Evolutionary conservation across 441 rosid species (phyloP).

Genomic region (Gossypium gossypioides): DNA sequence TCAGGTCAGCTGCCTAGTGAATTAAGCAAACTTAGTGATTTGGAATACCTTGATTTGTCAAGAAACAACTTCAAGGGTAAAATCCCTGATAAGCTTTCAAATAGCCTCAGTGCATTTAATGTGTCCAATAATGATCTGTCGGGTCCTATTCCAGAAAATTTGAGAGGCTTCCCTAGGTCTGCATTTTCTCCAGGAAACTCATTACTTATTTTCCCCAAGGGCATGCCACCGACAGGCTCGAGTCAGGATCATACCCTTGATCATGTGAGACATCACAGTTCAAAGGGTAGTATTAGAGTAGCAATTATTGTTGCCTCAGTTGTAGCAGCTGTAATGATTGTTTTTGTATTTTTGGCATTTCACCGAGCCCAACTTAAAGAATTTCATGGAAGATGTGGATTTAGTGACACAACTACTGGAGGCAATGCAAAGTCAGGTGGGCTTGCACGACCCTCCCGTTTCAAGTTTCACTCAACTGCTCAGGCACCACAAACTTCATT

Average conservation of each 20-base stretch:
- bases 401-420: slow-evolving; percentile 34
- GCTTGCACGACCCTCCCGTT: slow-evolving; percentile 49
- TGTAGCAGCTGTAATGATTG: slow-evolving; percentile 55
- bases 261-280: slow-evolving; percentile 23
- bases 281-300: slow-evolving; percentile 42
- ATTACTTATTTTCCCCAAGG: slow-evolving; percentile 31
- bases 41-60: slow-evolving; percentile 77
- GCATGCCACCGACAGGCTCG: slow-evolving; percentile 17
- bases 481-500: slow-evolving; percentile 50
- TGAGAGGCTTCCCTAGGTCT: slow-evolving; percentile 40
- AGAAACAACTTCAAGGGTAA: slow-evolving; percentile 57
- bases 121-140: slow-evolving; percentile 69
- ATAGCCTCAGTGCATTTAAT: slow-evolving; percentile 49
- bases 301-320: slow-evolving; percentile 71
- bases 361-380: slow-evolving; percentile 54
- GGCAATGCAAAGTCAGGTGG: slow-evolving; percentile 52
- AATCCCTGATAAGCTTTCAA: slow-evolving; percentile 59
- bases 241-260: slow-evolving; percentile 8
- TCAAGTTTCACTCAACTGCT: slow-evolving; percentile 51
- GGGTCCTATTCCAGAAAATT: slow-evolving; percentile 52
- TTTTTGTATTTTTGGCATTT: slow-evolving; percentile 60
- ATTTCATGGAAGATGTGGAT: slow-evolving; percentile 52
- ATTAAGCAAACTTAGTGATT: slow-evolving; percentile 53
- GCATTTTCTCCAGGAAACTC: slow-evolving; percentile 68
- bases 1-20: slow-evolving; percentile 64